Conservation (phyloP, 1,284 basidiomycete species). For the Papiliotrema terrestris region DNA sequence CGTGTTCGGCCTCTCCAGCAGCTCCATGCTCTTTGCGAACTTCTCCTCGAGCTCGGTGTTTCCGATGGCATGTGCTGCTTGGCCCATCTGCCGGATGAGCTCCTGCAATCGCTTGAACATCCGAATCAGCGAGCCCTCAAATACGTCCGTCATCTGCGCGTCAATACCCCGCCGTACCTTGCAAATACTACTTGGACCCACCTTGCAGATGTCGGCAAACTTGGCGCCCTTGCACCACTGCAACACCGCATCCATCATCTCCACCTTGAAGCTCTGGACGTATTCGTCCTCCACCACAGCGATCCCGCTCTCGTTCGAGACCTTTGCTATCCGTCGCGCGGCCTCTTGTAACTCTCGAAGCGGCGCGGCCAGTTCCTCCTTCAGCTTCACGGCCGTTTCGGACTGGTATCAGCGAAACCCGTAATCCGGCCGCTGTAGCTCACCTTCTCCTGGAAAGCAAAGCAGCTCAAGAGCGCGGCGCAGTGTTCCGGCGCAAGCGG, state of each 20-base stretch:
- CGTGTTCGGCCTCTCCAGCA: conserved; percentile 86
- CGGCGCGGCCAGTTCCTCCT: conserved; percentile 88
- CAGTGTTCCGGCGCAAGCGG: conserved; percentile 83
- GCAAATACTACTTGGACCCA: too few relatives aligned
- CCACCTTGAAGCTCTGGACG: conserved; percentile 93
- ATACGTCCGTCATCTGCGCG: conserved; percentile 84
- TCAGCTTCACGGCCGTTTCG: conserved; percentile 78
- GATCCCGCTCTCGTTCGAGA: conserved; percentile 89
- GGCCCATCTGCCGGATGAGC: conserved; percentile 89
- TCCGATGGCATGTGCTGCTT: conserved; percentile 93
- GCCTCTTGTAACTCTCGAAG: conserved; percentile 93
- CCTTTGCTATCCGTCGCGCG: conserved; percentile 89
- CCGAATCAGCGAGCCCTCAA: conserved; percentile 91
- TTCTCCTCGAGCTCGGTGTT: conserved; percentile 89
- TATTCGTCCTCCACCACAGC: conserved; percentile 90
- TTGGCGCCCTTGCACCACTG: conserved; percentile 98
- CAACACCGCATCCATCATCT: conserved; percentile 94
- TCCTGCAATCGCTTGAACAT: conserved; percentile 92
- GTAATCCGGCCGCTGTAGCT: conserved; percentile 16
- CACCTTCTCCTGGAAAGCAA: conserved; percentile 96
- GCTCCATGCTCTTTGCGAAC: conserved; percentile 79
- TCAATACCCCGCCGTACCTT: neutral
- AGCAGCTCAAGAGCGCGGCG: conserved; percentile 88
- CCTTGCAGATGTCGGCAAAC: conserved; percentile 95
- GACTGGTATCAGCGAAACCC: conserved; percentile 56